Conservation (phyloP, 257 asterid species). For the Salvia miltiorrhiza region DNA sequence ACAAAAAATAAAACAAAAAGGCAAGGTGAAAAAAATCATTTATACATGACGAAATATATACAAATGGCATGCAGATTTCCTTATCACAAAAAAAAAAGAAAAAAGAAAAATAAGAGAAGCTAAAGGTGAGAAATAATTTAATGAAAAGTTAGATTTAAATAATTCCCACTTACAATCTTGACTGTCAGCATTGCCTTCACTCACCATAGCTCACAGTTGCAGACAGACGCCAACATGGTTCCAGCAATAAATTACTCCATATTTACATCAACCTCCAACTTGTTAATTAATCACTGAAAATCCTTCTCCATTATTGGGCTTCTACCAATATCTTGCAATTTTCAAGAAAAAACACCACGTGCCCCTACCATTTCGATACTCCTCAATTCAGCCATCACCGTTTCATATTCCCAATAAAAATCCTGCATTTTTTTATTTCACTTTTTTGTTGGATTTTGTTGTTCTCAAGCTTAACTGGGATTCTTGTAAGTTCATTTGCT, state of each 20-base stretch:
- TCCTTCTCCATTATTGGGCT: conserved; percentile 25
- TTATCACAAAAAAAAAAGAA: too few species aligned
- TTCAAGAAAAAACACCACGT: conserved; percentile 34
- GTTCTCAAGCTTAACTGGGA: conserved; percentile 6
- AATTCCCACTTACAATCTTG: neutral
- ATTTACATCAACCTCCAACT: conserved; percentile 24
- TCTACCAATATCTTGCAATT: neutral
- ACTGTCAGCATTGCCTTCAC: neutral
- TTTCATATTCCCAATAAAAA: conserved; percentile 27
- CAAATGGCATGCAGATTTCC: too few species aligned
- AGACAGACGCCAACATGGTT: conserved; percentile 20
- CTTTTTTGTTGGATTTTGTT: neutral
- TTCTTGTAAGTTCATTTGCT: neutral
- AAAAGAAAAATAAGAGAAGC: too few species aligned
- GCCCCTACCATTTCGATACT: conserved; percentile 7
- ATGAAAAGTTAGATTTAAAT: neutral
- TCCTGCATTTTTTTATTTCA: neutral
- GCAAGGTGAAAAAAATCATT: too few species aligned
- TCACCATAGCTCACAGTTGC: conserved; percentile 7
- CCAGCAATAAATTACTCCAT: conserved; percentile 27
- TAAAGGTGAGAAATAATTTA: neutral
- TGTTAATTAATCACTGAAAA: neutral
- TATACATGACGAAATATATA: too few species aligned
- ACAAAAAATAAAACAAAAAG: too few species aligned
- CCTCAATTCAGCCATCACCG: conserved; percentile 4